Conservation (phyloP, 352 stramenopile genomes). For the Pythium inflatum region DNA sequence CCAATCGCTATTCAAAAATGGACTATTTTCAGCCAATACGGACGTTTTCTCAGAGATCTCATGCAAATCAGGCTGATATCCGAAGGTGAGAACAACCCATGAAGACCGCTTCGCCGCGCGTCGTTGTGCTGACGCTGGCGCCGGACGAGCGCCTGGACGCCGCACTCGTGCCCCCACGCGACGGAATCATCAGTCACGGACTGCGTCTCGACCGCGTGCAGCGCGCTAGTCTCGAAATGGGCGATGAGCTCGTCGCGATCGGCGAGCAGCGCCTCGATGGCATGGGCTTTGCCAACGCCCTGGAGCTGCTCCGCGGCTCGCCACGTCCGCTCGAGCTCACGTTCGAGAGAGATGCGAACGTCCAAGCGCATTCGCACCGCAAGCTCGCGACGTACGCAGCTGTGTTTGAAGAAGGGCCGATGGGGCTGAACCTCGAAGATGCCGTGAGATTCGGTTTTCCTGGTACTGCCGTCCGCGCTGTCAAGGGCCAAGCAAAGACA, state of each 20-base stretch:
- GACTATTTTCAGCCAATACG: not conserved
- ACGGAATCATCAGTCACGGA: conserved; percentile 77
- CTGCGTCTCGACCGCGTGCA: conserved; percentile 84
- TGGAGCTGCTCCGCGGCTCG: conserved; percentile 82
- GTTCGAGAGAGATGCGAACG: conserved; percentile 74
- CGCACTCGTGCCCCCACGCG: conserved; percentile 80
- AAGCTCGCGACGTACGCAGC: conserved; percentile 87
- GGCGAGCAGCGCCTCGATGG: conserved; percentile 67
- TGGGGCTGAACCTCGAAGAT: conserved; percentile 87
- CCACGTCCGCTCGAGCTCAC: conserved; percentile 75
- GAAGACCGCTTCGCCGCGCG: conserved; percentile 14
- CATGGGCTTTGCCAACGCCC: conserved; percentile 84
- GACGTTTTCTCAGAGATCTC: not conserved
- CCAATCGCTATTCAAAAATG: not conserved
- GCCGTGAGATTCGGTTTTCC: conserved; percentile 83
- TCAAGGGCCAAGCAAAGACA: conserved; percentile 83
- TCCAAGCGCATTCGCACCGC: conserved; percentile 81
- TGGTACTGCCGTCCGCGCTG: conserved; percentile 71
- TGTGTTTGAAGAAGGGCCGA: conserved; percentile 82
- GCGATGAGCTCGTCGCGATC: conserved; percentile 84
- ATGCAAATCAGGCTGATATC: not conserved
- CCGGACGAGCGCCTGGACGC: conserved; percentile 84
- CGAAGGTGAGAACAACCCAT: no score
- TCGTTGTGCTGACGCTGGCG: conserved; percentile 79
- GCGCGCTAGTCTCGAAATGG: conserved; percentile 77